A percentile compares a stretch with the other conserved stretches of the same genome.
phyloP scores from a whole-genome alignment of 306 rosid genomes.

The Cicer cuneatum region DNA sequence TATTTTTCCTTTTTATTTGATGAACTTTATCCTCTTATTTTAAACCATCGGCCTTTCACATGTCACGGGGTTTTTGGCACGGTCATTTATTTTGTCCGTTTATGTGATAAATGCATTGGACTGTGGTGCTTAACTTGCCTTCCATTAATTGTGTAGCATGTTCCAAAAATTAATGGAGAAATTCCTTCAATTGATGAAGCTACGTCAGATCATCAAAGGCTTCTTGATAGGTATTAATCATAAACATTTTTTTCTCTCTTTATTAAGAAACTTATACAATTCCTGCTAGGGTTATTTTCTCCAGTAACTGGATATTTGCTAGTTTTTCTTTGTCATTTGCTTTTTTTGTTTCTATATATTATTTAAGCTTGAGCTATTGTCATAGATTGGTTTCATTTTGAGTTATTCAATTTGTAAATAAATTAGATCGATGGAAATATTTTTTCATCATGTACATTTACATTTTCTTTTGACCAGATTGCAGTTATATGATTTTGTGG shows the following conservation, averaged over 20 bases:
- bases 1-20: conserved; percentile 7
- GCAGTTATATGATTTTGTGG: conserved; percentile 70
- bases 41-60: conserved; percentile 9
- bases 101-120: neutral
- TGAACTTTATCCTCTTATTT: conserved; percentile 15
- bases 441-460: conserved; percentile 34
- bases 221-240: conserved; percentile 70
- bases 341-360: conserved; percentile 3
- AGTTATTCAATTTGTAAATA: conserved; percentile 21
- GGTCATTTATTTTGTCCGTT: conserved; percentile 12
- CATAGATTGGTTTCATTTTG: conserved; percentile 7
- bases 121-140: conserved; percentile 20
- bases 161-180: conserved; percentile 90
- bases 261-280: conserved; percentile 16
- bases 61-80: conserved; percentile 5
- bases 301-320: conserved; percentile 14
- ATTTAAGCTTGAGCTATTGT: conserved; percentile 22
- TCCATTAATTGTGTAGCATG: conserved; percentile 61
- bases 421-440: conserved; percentile 18
- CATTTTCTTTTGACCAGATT: conserved; percentile 55
- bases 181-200: conserved; percentile 92
- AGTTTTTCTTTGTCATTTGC: neutral
- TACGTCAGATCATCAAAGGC: conserved; percentile 91
- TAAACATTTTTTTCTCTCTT: conserved; percentile 25
- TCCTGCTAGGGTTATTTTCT: conserved; percentile 34